Evolutionary conservation across 2,329 filamentous ascomycete species (phyloP), one percentile per base, ranked within the genome.

Genomic region (Aspergillus sergii): DNA sequence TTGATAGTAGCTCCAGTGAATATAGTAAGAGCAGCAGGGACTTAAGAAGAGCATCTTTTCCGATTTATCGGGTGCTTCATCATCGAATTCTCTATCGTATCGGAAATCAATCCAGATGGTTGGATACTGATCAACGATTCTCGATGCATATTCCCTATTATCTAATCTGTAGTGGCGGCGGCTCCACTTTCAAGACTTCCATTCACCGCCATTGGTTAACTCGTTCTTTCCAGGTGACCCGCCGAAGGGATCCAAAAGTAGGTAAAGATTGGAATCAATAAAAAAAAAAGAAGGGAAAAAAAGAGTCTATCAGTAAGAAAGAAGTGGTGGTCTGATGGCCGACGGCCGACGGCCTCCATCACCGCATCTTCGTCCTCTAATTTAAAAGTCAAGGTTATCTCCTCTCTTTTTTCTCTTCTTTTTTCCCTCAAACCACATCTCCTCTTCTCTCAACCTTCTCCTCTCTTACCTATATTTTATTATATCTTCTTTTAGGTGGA

Each of bases 221-320:
- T 34, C 26, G 12, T 51, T 21, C 41, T 56, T 28, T 51, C 23
- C n/a, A 62, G 12, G 53, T 45, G 48, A 62, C 58, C 63, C 62
- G 66, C 64, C 12, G 41, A 57, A 54, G 34, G 30, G 34, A 46
- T 50, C 36, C 36, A 21, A 32, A 53, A 58, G 30, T 45, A 48
- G 34, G 57, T 51, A 55, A 45, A 46, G 36, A 61, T 53, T 54
- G 32, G 30, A 23, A 23, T 21, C 32, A 50, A 50, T 59, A 61
- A 59, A 59, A 62, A 63, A 59, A 46, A 36, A 59, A 60, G 62
- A 63, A 63, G 57, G 39, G 32, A 61, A 60, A 58, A 57, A 63
- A 60, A 64, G 59, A 62, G 57, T 46, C 32, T 54, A 45, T 32
- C 55, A 61, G 28, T 48, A 50, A 39, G 21, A 30, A 59, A 26